phyloP scores from a whole-genome alignment of 495 filamentous ascomycete genomes.

The Immersiella caudata region DNA sequence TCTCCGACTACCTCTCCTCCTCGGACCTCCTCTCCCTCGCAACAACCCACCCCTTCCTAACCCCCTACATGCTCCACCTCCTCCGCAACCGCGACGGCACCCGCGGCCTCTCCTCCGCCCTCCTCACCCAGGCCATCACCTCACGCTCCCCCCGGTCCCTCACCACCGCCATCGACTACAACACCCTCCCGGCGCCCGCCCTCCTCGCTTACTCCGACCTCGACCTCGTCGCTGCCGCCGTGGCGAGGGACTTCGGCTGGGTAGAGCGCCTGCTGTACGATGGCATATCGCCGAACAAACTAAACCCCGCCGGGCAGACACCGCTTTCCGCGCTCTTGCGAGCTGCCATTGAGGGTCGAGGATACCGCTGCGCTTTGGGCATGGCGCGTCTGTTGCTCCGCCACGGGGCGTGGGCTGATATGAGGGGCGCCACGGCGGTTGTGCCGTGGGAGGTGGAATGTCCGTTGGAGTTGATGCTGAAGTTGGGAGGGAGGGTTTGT shows the following conservation, averaged over 20 bases:
- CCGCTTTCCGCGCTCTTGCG: neutral
- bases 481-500: neutral
- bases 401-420: neutral
- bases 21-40: neutral
- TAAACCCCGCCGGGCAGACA: neutral
- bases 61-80: neutral
- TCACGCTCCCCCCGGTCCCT: neutral
- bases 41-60: neutral
- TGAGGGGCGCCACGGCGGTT: neutral
- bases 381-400: neutral
- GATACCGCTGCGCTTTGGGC: neutral
- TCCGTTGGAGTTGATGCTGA: neutral
- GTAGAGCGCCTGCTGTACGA: neutral
- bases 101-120: neutral
- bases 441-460: neutral
- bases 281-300: neutral
- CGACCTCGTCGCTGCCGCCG: neutral
- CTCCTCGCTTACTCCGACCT: neutral
- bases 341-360: neutral
- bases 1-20: neutral
- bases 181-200: neutral
- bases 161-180: neutral
- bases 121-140: neutral
- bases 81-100: neutral
- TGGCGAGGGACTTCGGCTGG: neutral